Conservation (phyloP, 768 basidiomycete genomes). For the Thelephora ganbajun region DNA sequence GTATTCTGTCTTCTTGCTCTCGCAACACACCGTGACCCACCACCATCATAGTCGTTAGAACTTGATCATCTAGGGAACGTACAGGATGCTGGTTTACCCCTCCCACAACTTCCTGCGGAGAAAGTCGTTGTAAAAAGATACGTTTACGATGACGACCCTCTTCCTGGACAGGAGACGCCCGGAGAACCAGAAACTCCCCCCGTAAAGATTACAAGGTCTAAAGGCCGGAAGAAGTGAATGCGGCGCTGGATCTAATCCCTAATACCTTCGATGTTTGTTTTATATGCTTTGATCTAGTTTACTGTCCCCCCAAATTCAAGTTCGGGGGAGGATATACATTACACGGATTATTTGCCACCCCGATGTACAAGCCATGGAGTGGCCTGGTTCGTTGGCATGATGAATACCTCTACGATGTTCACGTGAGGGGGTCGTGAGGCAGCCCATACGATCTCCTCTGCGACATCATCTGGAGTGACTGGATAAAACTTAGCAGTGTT, state of each 20-base stretch:
- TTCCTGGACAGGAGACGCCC: conserved; percentile 19
- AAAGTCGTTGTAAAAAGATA: conserved; percentile 64
- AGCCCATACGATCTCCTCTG: conserved; percentile 97
- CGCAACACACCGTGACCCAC: not conserved
- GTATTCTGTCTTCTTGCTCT: conserved; percentile 21
- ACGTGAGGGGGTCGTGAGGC: conserved; percentile 87
- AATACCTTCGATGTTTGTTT: not conserved
- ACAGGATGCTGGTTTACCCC: conserved; percentile 37
- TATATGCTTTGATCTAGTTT: conserved; percentile 1
- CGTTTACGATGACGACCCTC: conserved; percentile 59
- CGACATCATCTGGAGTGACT: conserved; percentile 82
- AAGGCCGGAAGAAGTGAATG: conserved; percentile 15
- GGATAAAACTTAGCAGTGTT: conserved; percentile 1
- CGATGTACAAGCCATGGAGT: conserved; percentile 49
- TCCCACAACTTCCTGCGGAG: conserved; percentile 45
- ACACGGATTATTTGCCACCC: conserved; percentile 23
- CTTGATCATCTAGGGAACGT: conserved; percentile 68
- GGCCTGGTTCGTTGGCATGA: conserved; percentile 75
- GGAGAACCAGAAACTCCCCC: conserved; percentile 12
- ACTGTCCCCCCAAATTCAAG: conserved; percentile 3
- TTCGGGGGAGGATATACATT: conserved; percentile 1
- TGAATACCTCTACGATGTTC: conserved; percentile 71
- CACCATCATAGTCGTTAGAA: conserved; percentile 31
- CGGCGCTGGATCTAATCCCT: conserved; percentile 1
- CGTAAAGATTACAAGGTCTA: conserved; percentile 34